phyloP scores from a whole-genome alignment of 2,329 filamentous ascomycete genomes.

The Xylaria sp. region DNA sequence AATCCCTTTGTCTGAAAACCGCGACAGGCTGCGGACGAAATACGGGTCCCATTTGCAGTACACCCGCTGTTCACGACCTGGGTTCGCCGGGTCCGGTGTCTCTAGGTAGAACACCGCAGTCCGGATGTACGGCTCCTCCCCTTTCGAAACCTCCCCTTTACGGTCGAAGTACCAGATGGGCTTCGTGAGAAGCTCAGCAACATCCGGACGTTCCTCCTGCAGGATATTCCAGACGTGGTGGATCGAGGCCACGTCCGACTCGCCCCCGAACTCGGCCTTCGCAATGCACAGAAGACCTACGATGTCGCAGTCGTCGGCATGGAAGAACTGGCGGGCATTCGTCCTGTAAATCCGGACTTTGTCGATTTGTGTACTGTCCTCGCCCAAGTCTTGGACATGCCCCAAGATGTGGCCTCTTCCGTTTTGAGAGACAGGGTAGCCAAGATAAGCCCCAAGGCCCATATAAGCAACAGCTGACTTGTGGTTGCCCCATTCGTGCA shows the following conservation, averaged over 20 bases:
- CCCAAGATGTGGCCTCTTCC: slow-evolving; percentile 75
- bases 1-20: slow-evolving; percentile 73
- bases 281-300: slow-evolving; percentile 83
- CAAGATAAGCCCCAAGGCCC: slow-evolving; percentile 82
- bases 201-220: slow-evolving; percentile 74
- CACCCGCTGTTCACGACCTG: slow-evolving; percentile 63
- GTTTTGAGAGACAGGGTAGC: slow-evolving; percentile 89
- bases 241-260: slow-evolving; percentile 77
- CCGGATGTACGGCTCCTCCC: slow-evolving; percentile 74
- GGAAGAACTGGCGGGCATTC: slow-evolving; percentile 82
- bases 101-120: slow-evolving; percentile 78
- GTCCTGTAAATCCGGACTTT: slow-evolving; percentile 90
- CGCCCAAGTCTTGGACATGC: slow-evolving; percentile 86
- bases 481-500: slow-evolving; percentile 71
- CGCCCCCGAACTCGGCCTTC: slow-evolving; percentile 77
- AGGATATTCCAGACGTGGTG: slow-evolving; percentile 84
- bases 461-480: slow-evolving; percentile 90
- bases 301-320: slow-evolving; percentile 80
- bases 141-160: slow-evolving; percentile 78
- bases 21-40: slow-evolving; percentile 74
- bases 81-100: slow-evolving; percentile 43
- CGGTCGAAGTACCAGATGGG: slow-evolving; percentile 93
- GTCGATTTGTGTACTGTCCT: slow-evolving; percentile 79
- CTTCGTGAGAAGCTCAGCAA: slow-evolving; percentile 72
- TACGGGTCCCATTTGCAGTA: slow-evolving; percentile 92